Conservation (phyloP, 2,329 filamentous ascomycete species). For the Lanzia echinophila region DNA sequence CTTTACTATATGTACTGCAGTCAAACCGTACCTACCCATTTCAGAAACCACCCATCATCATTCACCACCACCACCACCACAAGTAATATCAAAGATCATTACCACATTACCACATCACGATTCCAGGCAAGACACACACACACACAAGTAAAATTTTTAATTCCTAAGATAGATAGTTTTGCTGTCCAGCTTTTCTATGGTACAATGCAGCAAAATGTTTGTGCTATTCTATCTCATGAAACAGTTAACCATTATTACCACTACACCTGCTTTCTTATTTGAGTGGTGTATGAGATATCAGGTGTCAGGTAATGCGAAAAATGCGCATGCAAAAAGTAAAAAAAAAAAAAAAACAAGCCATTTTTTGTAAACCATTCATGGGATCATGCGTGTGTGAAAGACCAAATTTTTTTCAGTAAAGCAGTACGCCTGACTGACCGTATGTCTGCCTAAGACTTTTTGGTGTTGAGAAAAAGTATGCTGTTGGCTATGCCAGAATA, state of each 20-base stretch:
- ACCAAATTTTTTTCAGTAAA: slow-evolving; percentile 10
- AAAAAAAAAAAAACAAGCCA: slow-evolving; percentile 4
- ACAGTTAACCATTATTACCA: slow-evolving; percentile 7
- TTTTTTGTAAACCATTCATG: slow-evolving; percentile 21
- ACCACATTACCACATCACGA: too few species aligned
- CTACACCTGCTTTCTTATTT: background rate
- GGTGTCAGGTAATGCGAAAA: background rate
- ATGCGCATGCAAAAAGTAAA: background rate
- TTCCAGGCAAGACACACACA: background rate
- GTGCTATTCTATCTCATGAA: slow-evolving; percentile 17
- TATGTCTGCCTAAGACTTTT: slow-evolving; percentile 18
- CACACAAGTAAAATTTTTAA: background rate
- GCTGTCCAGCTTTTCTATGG: slow-evolving; percentile 20
- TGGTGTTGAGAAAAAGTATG: slow-evolving; percentile 11
- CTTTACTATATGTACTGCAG: too few species aligned
- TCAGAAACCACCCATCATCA: background rate
- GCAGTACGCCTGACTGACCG: slow-evolving; percentile 15
- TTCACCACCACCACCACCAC: too few species aligned
- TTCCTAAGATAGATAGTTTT: slow-evolving; percentile 1
- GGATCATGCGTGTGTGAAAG: slow-evolving; percentile 18
- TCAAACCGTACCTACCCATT: too few species aligned
- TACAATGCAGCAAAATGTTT: slow-evolving; percentile 23
- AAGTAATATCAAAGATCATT: too few species aligned
- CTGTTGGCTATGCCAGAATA: slow-evolving; percentile 25
- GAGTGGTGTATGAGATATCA: background rate